phyloP scores from a whole-genome alignment of 768 basidiomycete species.

The Podaxis sp. region DNA sequence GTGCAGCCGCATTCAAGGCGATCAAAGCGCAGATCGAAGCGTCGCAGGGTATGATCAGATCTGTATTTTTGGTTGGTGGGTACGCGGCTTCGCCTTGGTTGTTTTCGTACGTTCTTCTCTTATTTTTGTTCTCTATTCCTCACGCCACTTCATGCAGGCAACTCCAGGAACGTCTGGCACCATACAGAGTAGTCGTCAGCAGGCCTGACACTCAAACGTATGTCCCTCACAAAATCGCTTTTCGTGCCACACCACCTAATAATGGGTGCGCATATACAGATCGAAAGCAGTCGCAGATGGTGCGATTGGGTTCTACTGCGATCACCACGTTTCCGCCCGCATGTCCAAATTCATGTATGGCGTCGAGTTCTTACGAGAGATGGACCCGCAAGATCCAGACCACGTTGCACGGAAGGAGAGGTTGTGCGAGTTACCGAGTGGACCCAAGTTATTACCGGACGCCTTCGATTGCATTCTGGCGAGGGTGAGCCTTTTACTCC shows the following conservation, averaged over 20 bases:
- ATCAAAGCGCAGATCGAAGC: conserved; percentile 72
- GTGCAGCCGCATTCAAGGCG: conserved; percentile 57
- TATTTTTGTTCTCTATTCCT: not conserved
- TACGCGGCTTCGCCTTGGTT: conserved; percentile 84
- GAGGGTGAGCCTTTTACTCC: conserved; percentile 42
- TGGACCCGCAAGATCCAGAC: conserved; percentile 62
- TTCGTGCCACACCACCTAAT: too few species aligned
- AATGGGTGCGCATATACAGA: conserved; percentile 31
- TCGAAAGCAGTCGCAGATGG: conserved; percentile 87
- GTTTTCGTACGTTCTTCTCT: conserved; percentile 37
- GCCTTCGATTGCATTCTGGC: conserved; percentile 81
- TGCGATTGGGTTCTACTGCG: conserved; percentile 81
- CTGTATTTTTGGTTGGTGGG: conserved; percentile 82
- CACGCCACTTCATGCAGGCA: conserved; percentile 34
- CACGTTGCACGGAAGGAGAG: conserved; percentile 62
- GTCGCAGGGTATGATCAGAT: conserved; percentile 66
- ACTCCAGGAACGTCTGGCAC: conserved; percentile 64
- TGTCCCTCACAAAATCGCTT: conserved; percentile 17
- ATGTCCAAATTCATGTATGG: conserved; percentile 83
- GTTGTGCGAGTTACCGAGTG: conserved; percentile 73
- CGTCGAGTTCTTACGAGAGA: conserved; percentile 73
- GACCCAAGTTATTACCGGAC: conserved; percentile 74
- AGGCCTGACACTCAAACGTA: conserved; percentile 81
- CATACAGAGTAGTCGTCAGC: conserved; percentile 59
- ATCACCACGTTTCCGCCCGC: conserved; percentile 80